A percentile compares a stretch with the other conserved stretches of the same genome.
These are phyloP conservation scores for Claviceps africana DNA, from an alignment of 2,329 filamentous ascomycete genomes.

Conservation along the genomic window DNA sequence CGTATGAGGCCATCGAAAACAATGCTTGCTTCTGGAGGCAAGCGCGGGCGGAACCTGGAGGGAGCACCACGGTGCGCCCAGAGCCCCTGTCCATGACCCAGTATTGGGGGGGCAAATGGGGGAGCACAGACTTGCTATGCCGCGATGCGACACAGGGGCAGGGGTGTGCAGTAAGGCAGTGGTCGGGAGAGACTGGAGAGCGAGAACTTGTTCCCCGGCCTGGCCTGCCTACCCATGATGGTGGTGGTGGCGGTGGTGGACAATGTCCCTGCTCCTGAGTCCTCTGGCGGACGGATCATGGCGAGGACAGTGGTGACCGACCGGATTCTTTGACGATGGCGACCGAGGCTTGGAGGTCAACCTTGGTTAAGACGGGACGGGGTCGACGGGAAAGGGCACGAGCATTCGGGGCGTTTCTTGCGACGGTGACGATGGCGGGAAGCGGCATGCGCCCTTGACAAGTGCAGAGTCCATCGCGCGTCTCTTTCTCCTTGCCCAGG, in stretches of 20 bases:
- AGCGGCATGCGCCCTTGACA: background rate
- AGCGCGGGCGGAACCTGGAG: background rate
- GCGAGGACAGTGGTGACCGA: background rate
- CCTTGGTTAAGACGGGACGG: background rate
- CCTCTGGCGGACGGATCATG: background rate
- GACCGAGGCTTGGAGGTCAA: background rate
- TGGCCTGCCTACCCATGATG: background rate
- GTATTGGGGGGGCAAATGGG: background rate
- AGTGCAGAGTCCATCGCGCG: background rate
- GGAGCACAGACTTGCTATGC: background rate
- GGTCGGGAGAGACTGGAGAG: background rate
- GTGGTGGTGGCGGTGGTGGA: background rate
- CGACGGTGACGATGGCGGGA: conserved; percentile 1
- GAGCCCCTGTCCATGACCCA: background rate
- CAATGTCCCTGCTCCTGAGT: background rate
- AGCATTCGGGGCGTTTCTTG: background rate
- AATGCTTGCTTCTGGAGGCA: background rate
- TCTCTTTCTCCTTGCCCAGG: background rate
- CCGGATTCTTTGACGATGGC: background rate
- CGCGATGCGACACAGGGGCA: background rate
- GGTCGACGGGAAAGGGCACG: background rate
- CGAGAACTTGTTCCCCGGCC: background rate
- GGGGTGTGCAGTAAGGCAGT: conserved; percentile 2
- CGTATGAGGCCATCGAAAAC: background rate
- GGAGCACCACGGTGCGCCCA: background rate